Percentiles rank a stretch among this genome's conserved stretches.
Conservation (phyloP, 2,329 filamentous ascomycete genomes). For the Colletotrichum horii region DNA sequence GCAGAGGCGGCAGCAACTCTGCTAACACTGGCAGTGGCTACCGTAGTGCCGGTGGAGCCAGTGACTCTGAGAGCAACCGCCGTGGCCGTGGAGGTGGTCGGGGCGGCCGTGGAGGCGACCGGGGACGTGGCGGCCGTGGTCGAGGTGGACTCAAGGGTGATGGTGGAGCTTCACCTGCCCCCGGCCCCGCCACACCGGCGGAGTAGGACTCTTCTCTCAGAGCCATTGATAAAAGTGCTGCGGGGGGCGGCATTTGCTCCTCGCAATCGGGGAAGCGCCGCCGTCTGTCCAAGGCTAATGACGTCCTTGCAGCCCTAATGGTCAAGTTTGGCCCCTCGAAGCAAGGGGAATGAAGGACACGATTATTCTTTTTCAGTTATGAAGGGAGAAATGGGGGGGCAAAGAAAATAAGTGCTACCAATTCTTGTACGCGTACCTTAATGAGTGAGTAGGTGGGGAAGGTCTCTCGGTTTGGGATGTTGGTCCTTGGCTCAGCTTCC, state of each 20-base stretch:
- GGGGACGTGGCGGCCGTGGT: conserved; percentile 62
- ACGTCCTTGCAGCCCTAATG: conserved; percentile 20
- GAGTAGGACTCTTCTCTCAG: conserved; percentile 26
- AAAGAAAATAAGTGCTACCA: conserved; percentile 22
- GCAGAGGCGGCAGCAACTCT: conserved; percentile 65
- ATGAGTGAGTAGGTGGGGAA: conserved; percentile 16
- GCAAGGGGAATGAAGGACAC: conserved; percentile 11
- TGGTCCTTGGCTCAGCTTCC: neutral
- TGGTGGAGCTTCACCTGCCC: conserved; percentile 57
- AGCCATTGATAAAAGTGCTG: conserved; percentile 7
- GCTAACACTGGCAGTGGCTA: conserved; percentile 72
- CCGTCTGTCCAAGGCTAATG: conserved; percentile 1
- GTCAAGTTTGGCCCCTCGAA: conserved; percentile 14
- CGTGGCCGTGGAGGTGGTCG: conserved; percentile 62
- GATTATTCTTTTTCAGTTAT: conserved; percentile 12
- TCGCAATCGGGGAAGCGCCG: neutral
- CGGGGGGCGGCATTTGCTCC: neutral
- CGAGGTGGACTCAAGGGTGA: conserved; percentile 65
- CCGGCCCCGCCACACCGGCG: conserved; percentile 55
- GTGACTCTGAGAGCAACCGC: conserved; percentile 66
- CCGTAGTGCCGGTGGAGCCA: conserved; percentile 82
- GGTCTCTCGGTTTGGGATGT: neutral
- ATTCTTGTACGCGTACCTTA: conserved; percentile 26
- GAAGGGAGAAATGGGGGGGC: conserved; percentile 13
- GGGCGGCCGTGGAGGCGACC: conserved; percentile 62